phyloP scores from a whole-genome alignment of 2,329 filamentous ascomycete genomes.

The Rasamsonia emersonii region DNA sequence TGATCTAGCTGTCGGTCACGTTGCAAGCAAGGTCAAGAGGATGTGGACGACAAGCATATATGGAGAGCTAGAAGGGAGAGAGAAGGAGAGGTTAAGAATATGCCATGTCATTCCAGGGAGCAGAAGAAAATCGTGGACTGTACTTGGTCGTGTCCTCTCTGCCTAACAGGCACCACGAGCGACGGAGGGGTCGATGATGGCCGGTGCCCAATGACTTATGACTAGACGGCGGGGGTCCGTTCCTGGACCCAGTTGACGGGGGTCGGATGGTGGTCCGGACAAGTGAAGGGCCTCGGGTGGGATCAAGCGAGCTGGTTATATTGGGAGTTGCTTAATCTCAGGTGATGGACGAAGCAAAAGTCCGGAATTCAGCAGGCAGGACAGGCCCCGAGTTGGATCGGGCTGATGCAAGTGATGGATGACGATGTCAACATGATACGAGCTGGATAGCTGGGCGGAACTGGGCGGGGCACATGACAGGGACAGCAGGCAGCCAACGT shows the following conservation, averaged over 20 bases:
- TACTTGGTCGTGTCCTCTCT: slow-evolving; percentile 1
- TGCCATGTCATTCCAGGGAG: too few relatives aligned
- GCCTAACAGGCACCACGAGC: slow-evolving; percentile 2
- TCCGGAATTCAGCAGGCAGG: too few relatives aligned
- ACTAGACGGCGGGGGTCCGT: slow-evolving; percentile 2
- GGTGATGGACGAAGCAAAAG: too few relatives aligned
- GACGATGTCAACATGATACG: slow-evolving; percentile 7
- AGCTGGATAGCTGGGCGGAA: slow-evolving; percentile 3
- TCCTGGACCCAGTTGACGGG: slow-evolving; percentile 1
- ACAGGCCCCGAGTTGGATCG: too few relatives aligned
- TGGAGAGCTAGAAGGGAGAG: slow-evolving; percentile 1
- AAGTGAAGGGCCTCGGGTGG: too few relatives aligned
- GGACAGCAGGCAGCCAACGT: too few relatives aligned
- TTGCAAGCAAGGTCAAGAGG: not conserved
- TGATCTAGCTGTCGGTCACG: slow-evolving; percentile 2
- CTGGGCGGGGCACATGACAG: slow-evolving; percentile 10
- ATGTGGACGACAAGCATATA: slow-evolving; percentile 3
- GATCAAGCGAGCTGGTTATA: too few relatives aligned
- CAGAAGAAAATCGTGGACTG: slow-evolving; percentile 1
- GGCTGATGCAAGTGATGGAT: slow-evolving; percentile 3
- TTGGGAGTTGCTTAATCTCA: too few relatives aligned
- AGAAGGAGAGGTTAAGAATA: not conserved
- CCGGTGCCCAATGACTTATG: slow-evolving; percentile 5
- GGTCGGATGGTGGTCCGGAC: not conserved
- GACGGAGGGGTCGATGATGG: slow-evolving; percentile 1